Conservation (phyloP, 441 rosid genomes). For the Populus hybrid region DNA sequence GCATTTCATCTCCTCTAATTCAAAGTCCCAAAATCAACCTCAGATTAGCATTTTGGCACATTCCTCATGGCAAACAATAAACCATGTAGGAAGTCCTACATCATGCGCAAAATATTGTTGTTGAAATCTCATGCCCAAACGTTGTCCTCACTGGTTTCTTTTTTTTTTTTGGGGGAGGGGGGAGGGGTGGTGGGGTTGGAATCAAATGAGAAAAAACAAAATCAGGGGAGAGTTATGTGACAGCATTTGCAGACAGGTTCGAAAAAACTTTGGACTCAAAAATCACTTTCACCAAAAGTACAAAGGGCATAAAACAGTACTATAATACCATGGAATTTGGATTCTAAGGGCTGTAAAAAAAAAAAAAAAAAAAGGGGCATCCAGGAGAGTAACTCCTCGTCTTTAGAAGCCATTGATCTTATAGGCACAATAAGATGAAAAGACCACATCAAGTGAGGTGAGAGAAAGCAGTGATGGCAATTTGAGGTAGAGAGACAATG, state of each 20-base stretch:
- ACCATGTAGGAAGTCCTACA: constrained; percentile 15
- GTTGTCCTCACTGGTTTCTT: constrained; percentile 14
- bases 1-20: neutral
- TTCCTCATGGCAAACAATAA: constrained; percentile 23
- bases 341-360: constrained; percentile 33
- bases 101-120: constrained; percentile 21
- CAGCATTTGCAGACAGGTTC: constrained; percentile 70
- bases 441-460: neutral
- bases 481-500: neutral
- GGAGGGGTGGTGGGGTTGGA: too few species aligned
- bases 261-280: constrained; percentile 26
- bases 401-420: constrained; percentile 45
- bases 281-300: neutral
- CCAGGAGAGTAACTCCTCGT: constrained; percentile 62
- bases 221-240: constrained; percentile 26
- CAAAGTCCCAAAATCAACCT: neutral
- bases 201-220: neutral
- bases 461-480: neutral
- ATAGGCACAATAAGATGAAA: neutral
- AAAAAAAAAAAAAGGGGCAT: constrained; percentile 29
- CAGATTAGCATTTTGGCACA: constrained; percentile 36
- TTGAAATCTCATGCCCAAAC: constrained; percentile 18
- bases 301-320: constrained; percentile 25
- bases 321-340: constrained; percentile 50
- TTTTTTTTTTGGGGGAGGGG: too few species aligned